These are phyloP conservation scores for Biscutella laevigata DNA, from an alignment of 441 rosid genomes.

Conservation along the genomic window DNA sequence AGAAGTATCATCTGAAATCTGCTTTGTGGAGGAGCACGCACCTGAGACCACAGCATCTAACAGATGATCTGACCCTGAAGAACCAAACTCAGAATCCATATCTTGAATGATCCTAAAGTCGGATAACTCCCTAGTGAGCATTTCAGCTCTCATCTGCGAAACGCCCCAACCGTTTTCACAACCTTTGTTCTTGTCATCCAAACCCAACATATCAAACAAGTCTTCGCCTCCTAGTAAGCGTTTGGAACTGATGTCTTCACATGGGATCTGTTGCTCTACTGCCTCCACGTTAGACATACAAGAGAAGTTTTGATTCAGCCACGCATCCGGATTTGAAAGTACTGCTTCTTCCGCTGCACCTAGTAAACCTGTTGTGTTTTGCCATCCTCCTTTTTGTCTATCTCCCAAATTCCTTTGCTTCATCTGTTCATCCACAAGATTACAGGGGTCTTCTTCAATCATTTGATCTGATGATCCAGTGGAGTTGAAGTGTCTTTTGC, in stretches of 20 bases:
- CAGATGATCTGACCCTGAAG: slow-evolving; percentile 53
- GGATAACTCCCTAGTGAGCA: slow-evolving; percentile 30
- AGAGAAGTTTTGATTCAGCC: slow-evolving; percentile 43
- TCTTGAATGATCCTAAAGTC: slow-evolving; percentile 33
- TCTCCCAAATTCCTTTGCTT: slow-evolving; percentile 22
- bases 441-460: slow-evolving; percentile 28
- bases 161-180: slow-evolving; percentile 30
- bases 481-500: slow-evolving; percentile 35
- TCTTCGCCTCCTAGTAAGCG: slow-evolving; percentile 49
- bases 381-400: slow-evolving; percentile 21
- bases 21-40: slow-evolving; percentile 47
- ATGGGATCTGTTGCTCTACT: slow-evolving; percentile 33
- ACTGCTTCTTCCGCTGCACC: no score
- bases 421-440: slow-evolving; percentile 25
- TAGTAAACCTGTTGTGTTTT: slow-evolving; percentile 1
- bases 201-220: slow-evolving; percentile 74
- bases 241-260: slow-evolving; percentile 33
- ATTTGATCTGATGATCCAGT: slow-evolving; percentile 24
- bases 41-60: slow-evolving; percentile 86
- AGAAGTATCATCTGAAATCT: slow-evolving; percentile 54
- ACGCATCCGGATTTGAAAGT: slow-evolving; percentile 31
- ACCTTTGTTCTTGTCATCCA: slow-evolving; percentile 53
- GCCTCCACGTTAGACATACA: slow-evolving; percentile 27
- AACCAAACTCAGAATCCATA: slow-evolving; percentile 29
- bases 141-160: slow-evolving; percentile 27